Evolutionary conservation across 495 filamentous ascomycete species (phyloP).

Genomic region (Cladorrhinum samala): DNA sequence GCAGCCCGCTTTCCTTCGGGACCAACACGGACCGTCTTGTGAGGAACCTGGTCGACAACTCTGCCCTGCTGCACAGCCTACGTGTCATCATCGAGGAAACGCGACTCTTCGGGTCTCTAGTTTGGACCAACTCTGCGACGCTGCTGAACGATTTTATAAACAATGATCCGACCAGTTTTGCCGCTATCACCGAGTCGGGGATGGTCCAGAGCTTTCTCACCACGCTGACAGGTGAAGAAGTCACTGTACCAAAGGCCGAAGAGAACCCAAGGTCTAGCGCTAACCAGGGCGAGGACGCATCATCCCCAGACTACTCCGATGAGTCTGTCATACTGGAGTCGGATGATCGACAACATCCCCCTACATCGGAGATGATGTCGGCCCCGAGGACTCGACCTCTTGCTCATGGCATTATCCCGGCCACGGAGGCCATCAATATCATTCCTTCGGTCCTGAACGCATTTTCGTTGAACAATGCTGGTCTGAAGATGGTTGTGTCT

Average conservation of each 20-base stretch:
- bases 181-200: conserved; percentile 89
- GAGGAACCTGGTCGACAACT: conserved; percentile 90
- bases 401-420: conserved; percentile 72
- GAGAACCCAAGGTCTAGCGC: conserved; percentile 21
- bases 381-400: conserved; percentile 40
- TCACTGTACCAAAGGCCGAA: conserved; percentile 34
- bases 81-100: conserved; percentile 77
- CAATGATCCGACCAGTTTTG: conserved; percentile 96
- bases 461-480: conserved; percentile 81
- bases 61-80: conserved; percentile 69
- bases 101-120: conserved; percentile 72
- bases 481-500: conserved; percentile 83
- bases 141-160: conserved; percentile 96
- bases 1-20: conserved; percentile 56
- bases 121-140: conserved; percentile 88
- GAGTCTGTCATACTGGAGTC: conserved; percentile 35
- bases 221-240: conserved; percentile 59
- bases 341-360: conserved; percentile 40
- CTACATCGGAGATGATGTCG: conserved; percentile 36
- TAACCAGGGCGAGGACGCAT: conserved; percentile 27
- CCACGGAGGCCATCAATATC: conserved; percentile 75
- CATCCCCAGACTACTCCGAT: conserved; percentile 31
- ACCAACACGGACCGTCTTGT: conserved; percentile 83
- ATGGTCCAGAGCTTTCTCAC: conserved; percentile 77
- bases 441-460: conserved; percentile 86